Base-by-base conservation (phyloP, 2,329 filamentous ascomycete species). In the Fusarium metavorans region DNA sequence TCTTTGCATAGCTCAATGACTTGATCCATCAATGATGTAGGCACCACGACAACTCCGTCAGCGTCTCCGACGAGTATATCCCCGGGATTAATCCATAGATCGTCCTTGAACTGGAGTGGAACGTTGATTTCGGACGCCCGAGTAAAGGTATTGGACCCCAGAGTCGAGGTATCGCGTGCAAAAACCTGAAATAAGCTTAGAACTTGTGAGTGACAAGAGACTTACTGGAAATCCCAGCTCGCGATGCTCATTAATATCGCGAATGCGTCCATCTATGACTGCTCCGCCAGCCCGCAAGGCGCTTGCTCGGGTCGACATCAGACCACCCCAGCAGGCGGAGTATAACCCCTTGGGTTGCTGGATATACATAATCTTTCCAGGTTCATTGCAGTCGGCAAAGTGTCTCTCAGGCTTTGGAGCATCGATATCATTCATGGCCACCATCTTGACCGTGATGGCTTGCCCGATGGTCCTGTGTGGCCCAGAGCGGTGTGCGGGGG, bases 361-460 rank as follows among this genome's bases (percentile, higher is more conserved):
- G 8, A 80, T 69, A 61, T 76, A 80, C 78, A 80, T 78, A 48
- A 80, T 70, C 34, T 71, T 71, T 4, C 71, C 71, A 11, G 68
- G 62, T 25, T 68, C 67, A 32, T 78, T 79, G 64, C 73, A 74
- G 66, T 81, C 79, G 10, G 74, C 78, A 43, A 80, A 80, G 35
- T 80, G 79, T 54, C 57, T 74, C 5, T 74, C 67, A n/a, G 76
- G 77, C 45, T 71, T 77, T 3, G 79, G 79, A 10, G 78, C 67
- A 7, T 74, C 64, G 2, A 52, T 68, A 48, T 81, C 77, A 62
- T 72, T 76, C 43, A 66, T 66, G 30, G 64, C 37, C 4, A 80
- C 79, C 77, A 80, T 80, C 34, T 79, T 70, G 30, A 81, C 76
- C 7, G 79, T 81, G n/a, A 79, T 63, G 7, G 77, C 77, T 20